A percentile compares a stretch with the other conserved stretches of the same genome.
Evolutionary conservation across 345 rosid species (phyloP).

Genomic region (Isatis tinctoria): DNA sequence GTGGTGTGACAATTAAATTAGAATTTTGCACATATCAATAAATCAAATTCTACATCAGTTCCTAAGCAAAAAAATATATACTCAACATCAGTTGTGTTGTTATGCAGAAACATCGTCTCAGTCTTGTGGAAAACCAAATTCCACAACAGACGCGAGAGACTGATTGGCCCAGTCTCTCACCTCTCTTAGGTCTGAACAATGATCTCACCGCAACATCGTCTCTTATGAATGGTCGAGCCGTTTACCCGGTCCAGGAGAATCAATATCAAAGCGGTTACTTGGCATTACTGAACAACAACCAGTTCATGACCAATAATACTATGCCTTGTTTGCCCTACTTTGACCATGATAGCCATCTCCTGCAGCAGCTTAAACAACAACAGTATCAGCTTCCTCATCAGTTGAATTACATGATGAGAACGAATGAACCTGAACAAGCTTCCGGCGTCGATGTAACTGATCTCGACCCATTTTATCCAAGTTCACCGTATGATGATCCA

Average conservation of each 20-base stretch:
- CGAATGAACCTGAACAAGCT: background rate
- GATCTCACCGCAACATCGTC: background rate
- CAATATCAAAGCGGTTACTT: background rate
- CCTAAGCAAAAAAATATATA: too few species aligned
- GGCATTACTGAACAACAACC: background rate
- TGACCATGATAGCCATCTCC: background rate
- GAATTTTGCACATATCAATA: background rate
- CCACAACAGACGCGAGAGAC: background rate
- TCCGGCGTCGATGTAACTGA: background rate
- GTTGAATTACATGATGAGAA: background rate
- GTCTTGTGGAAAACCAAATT: background rate
- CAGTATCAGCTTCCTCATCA: background rate
- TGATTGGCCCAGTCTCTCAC: background rate
- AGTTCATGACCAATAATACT: background rate
- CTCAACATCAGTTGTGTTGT: background rate
- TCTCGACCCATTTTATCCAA: background rate
- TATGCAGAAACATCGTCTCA: slow-evolving; percentile 14
- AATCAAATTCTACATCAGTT: background rate
- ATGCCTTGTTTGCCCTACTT: background rate
- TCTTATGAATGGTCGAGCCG: background rate
- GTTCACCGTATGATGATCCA: slow-evolving; percentile 1
- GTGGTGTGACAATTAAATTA: background rate
- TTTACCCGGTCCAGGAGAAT: background rate
- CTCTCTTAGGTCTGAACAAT: background rate
- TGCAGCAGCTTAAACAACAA: background rate